Evolutionary conservation across 1,284 basidiomycete genomes (phyloP), one percentile per base, ranked within the genome.

Genomic region (Puccinia coronata): DNA sequence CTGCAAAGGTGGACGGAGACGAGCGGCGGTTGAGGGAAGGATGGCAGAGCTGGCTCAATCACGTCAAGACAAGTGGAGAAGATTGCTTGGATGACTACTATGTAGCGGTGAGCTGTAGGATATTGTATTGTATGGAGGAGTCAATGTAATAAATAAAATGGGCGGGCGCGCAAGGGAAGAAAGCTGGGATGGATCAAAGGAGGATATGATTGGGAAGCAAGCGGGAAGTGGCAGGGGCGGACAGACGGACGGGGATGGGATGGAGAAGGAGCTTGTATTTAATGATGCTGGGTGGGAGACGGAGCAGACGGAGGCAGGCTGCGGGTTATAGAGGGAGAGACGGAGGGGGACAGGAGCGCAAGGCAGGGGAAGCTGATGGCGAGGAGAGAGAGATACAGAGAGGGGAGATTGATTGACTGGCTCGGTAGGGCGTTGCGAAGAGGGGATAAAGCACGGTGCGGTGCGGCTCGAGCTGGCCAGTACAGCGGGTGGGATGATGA

Each of bases 341-440:
- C 49, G 70, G 47, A 57, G 70, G 70, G 47, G 70, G 70, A 72
- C 31, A 72, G 70, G 70, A 71, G 69, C 53, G n/a, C 72, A 74
- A 74, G 57, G 53, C 53, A 57, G 55, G 72, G 72, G 72, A 49
- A 11, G 25, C 4, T 43, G 31, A 41, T 70, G 31, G 41, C 43
- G 34, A 39, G 36, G 70, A 72, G 34, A 57, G 55, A 49, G 72
- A 49, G 43, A 53, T 18, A 36, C 25, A 16, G 69, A 41, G 49
- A 28, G 25, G 28, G 14, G 36, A 39, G 55, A 59, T 39, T 65
- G 61, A 65, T 65, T 43, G 70, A 73, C 71, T 73, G 49, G 71
- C 53, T 74, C 71, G 71, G 72, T 74, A 55, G 72, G 57, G 55
- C 72, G 72, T 74, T 74, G 72, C 72, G 34, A 74, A 59, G 72